Percentiles rank a stretch among this genome's conserved stretches.
phyloP scores from a whole-genome alignment of 2,329 filamentous ascomycete genomes.

The Trichophyton mentagrophytes region DNA sequence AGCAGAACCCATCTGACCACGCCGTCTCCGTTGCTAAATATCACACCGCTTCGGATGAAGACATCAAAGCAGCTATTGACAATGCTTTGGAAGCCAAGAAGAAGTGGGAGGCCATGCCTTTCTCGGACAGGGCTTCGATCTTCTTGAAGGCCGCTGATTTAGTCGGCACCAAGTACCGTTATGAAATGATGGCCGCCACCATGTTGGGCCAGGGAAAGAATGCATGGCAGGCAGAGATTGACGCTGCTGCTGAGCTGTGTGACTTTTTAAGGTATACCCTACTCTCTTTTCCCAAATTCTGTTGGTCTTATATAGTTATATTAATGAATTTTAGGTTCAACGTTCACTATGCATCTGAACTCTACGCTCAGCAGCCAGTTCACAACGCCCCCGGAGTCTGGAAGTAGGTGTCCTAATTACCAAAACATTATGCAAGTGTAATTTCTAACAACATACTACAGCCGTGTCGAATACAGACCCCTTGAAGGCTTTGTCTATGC shows the following conservation, averaged over 20 bases:
- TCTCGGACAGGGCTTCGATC: conserved; percentile 78
- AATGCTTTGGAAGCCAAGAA: conserved; percentile 75
- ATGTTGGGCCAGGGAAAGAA: conserved; percentile 98
- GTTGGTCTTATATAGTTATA: not conserved
- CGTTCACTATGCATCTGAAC: conserved; percentile 81
- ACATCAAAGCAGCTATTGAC: conserved; percentile 70
- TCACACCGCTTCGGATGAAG: conserved; percentile 62
- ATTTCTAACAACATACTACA: conserved; percentile 14
- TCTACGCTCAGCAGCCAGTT: conserved; percentile 74
- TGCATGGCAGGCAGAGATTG: conserved; percentile 98
- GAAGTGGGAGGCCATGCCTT: conserved; percentile 74
- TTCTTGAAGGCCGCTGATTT: conserved; percentile 95
- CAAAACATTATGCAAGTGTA: not conserved
- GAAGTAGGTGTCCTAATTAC: conserved; percentile 45
- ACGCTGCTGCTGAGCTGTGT: conserved; percentile 82
- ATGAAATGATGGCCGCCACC: conserved; percentile 90
- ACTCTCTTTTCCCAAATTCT: not conserved
- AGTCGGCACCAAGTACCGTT: conserved; percentile 82
- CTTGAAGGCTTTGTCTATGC: conserved; percentile 94
- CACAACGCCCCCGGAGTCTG: conserved; percentile 76
- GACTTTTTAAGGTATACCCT: conserved; percentile 61
- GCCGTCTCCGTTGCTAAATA: conserved; percentile 65
- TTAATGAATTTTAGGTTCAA: conserved; percentile 54
- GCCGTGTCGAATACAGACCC: conserved; percentile 70
- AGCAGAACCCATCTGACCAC: conserved; percentile 76